A percentile compares a stretch with the other conserved stretches of the same genome.
Evolutionary conservation across 805 yeast genomes (phyloP).

Genomic region (Jamesozyma lodderae): DNA sequence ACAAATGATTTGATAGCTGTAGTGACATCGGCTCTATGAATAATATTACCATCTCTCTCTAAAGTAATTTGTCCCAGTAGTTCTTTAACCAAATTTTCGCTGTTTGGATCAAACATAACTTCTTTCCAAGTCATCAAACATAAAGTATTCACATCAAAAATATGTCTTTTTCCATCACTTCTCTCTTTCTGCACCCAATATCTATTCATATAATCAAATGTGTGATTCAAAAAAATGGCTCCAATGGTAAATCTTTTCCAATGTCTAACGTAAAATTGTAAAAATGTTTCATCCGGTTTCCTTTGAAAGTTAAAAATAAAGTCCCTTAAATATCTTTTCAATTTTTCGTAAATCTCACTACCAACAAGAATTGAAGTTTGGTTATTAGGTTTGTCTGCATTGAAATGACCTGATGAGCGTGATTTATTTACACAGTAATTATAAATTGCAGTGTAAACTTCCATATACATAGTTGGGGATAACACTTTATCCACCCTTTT

Average conservation of each 20-base stretch:
- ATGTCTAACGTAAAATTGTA: constrained; percentile 73
- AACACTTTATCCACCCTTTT: constrained; percentile 50
- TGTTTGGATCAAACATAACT: constrained; percentile 63
- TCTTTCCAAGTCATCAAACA: constrained; percentile 84
- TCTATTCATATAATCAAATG: constrained; percentile 89
- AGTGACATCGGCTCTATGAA: constrained; percentile 56
- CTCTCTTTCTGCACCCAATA: constrained; percentile 97
- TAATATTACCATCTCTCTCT: constrained; percentile 72
- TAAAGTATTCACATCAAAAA: constrained; percentile 84
- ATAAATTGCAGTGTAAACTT: constrained; percentile 84
- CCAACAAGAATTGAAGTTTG: constrained; percentile 58
- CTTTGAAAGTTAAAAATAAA: constrained; percentile 47
- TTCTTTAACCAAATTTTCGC: constrained; percentile 52
- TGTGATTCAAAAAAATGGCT: constrained; percentile 83
- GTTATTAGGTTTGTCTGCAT: constrained; percentile 30
- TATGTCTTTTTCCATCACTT: constrained; percentile 81
- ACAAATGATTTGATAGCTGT: constrained; percentile 81
- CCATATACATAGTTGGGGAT: constrained; percentile 70
- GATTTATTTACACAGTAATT: constrained; percentile 84
- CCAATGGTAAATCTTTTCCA: constrained; percentile 91
- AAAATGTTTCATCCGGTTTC: constrained; percentile 54
- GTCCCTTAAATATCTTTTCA: constrained; percentile 53
- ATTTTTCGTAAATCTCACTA: constrained; percentile 72
- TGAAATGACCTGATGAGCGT: constrained; percentile 35
- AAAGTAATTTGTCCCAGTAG: constrained; percentile 65